These are phyloP conservation scores for Chrysosporium queenslandicum DNA, from an alignment of 2,329 filamentous ascomycete genomes.

Conservation along the genomic window DNA sequence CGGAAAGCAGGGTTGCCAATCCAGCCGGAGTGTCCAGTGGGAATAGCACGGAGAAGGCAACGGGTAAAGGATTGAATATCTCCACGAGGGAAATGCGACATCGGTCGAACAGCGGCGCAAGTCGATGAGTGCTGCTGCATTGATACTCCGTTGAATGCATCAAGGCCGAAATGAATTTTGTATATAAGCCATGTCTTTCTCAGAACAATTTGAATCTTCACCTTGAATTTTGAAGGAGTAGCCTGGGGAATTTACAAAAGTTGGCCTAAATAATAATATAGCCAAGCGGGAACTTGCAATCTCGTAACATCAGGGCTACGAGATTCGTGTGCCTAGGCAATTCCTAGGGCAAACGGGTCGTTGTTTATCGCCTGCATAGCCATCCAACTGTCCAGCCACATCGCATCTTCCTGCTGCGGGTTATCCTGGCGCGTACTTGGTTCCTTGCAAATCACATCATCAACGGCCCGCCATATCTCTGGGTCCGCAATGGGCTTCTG, in stretches of 20 bases:
- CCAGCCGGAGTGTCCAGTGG: background rate
- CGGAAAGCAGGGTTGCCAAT: background rate
- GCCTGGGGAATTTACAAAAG: too few species aligned
- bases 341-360: background rate
- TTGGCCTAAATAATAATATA: too few species aligned
- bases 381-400: constrained; percentile 10
- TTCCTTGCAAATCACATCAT: constrained; percentile 2
- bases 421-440: background rate
- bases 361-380: background rate
- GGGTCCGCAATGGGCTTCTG: background rate
- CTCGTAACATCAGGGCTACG: background rate
- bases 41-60: background rate
- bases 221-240: too few species aligned
- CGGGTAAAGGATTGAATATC: background rate
- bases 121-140: background rate
- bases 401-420: background rate
- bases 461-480: constrained; percentile 5
- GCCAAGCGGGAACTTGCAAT: background rate
- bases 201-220: background rate
- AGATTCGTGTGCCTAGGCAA: background rate
- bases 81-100: background rate
- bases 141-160: too few species aligned
- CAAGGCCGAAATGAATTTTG: background rate
- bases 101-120: background rate
- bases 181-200: background rate